A percentile compares a stretch with the other conserved stretches of the same genome.
phyloP scores from a whole-genome alignment of 2,329 filamentous ascomycete genomes.

The Mycosphaerelloides madeirae region DNA sequence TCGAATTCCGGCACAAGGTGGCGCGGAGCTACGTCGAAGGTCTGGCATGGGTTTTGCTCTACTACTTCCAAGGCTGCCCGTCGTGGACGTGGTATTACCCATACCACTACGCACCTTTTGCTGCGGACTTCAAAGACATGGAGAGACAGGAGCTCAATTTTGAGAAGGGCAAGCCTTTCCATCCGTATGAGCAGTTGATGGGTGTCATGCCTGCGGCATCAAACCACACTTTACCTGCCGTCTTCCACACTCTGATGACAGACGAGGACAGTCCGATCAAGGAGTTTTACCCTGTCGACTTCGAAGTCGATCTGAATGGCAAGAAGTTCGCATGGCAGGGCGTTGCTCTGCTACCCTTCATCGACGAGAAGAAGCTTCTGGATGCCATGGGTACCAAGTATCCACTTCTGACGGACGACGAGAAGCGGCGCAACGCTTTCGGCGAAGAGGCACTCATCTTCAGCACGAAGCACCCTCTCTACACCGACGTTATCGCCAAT shows the following conservation, averaged over 20 bases:
- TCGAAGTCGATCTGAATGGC: conserved; percentile 87
- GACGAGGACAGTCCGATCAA: conserved; percentile 85
- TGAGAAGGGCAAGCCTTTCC: conserved; percentile 77
- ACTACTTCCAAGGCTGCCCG: conserved; percentile 97
- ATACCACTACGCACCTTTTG: conserved; percentile 97
- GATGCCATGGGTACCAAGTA: conserved; percentile 79
- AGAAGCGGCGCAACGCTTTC: conserved; percentile 69
- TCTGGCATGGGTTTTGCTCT: conserved; percentile 88
- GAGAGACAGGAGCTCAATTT: conserved; percentile 75
- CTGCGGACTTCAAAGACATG: conserved; percentile 85
- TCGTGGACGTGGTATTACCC: conserved; percentile 99
- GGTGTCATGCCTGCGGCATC: conserved; percentile 92
- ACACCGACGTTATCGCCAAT: conserved; percentile 74
- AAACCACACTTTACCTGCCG: conserved; percentile 79
- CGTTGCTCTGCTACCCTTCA: conserved; percentile 88
- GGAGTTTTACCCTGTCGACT: conserved; percentile 95
- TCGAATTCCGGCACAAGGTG: conserved; percentile 83
- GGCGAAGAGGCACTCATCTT: conserved; percentile 80
- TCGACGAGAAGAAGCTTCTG: conserved; percentile 83
- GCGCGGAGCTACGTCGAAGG: conserved; percentile 91
- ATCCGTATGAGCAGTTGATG: conserved; percentile 96
- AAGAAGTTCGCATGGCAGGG: conserved; percentile 99
- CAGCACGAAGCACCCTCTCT: conserved; percentile 78
- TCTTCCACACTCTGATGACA: conserved; percentile 89
- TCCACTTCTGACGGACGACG: conserved; percentile 69